phyloP scores from a whole-genome alignment of 345 rosid species.

The Boechera retrofracta region DNA sequence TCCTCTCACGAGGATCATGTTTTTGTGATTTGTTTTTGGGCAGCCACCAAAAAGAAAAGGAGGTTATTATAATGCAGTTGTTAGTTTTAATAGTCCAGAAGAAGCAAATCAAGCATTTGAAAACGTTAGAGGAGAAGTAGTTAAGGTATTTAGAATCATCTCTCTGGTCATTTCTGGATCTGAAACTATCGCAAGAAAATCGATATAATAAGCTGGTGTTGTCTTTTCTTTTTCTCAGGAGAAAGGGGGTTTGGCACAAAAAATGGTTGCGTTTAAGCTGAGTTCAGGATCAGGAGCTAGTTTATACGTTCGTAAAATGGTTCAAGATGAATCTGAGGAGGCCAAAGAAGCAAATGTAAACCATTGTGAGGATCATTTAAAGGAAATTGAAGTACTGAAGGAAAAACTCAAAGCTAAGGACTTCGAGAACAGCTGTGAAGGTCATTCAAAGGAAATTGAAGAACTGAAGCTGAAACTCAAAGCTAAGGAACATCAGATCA shows the following conservation, averaged over 20 bases:
- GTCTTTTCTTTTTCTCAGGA: slow-evolving; percentile 57
- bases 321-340: slow-evolving; percentile 9
- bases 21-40: slow-evolving; percentile 30
- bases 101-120: slow-evolving; percentile 75
- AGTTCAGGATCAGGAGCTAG: slow-evolving; percentile 48
- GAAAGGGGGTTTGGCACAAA: slow-evolving; percentile 62
- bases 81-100: slow-evolving; percentile 55
- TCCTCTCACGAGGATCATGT: slow-evolving; percentile 5
- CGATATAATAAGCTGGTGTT: not conserved
- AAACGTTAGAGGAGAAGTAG: slow-evolving; percentile 52
- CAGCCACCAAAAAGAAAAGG: slow-evolving; percentile 65
- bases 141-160: slow-evolving; percentile 52
- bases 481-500: slow-evolving; percentile 46
- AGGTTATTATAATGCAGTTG: slow-evolving; percentile 55
- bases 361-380: slow-evolving; percentile 23
- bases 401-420: slow-evolving; percentile 31
- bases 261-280: slow-evolving; percentile 50
- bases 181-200: not conserved
- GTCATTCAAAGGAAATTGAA: slow-evolving; percentile 58
- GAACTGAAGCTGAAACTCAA: slow-evolving; percentile 57
- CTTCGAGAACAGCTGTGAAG: not conserved
- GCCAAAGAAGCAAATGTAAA: slow-evolving; percentile 4
- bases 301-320: slow-evolving; percentile 66
- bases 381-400: slow-evolving; percentile 36
- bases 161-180: slow-evolving; percentile 26